These are phyloP conservation scores for Rauvolfia tetraphylla DNA, from an alignment of 257 asterid genomes.

Conservation along the genomic window DNA sequence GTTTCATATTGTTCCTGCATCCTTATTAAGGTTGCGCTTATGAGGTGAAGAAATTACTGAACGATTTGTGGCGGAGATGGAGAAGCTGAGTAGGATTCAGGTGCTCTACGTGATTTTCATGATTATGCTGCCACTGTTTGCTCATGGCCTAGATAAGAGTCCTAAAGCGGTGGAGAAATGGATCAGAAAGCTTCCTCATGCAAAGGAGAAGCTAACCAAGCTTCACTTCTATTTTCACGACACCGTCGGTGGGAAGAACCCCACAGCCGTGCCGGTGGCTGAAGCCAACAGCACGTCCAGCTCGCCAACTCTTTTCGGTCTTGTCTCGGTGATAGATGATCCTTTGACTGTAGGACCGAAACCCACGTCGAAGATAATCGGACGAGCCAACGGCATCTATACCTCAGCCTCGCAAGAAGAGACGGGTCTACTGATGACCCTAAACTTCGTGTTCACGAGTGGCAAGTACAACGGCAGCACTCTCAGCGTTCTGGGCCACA, in stretches of 20 bases:
- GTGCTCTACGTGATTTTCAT: background rate
- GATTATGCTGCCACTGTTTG: background rate
- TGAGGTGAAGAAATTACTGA: too few relatives aligned
- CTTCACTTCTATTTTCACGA: constrained; percentile 35
- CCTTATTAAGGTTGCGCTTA: too few relatives aligned
- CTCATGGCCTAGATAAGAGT: background rate
- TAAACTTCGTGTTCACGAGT: constrained; percentile 29
- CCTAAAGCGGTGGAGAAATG: constrained; percentile 10
- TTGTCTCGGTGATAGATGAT: constrained; percentile 48
- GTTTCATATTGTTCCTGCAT: too few relatives aligned
- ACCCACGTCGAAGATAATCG: constrained; percentile 27
- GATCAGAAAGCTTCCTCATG: constrained; percentile 27
- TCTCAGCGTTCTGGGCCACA: constrained; percentile 31
- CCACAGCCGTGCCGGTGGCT: constrained; percentile 46
- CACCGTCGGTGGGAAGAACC: constrained; percentile 42
- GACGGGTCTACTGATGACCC: constrained; percentile 18
- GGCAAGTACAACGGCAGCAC: constrained; percentile 40
- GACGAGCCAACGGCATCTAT: constrained; percentile 36
- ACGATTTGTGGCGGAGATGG: too few relatives aligned
- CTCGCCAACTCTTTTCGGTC: constrained; percentile 40
- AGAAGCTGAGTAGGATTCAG: background rate
- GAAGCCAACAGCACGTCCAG: constrained; percentile 27
- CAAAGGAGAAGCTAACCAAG: constrained; percentile 35
- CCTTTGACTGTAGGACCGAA: constrained; percentile 57
- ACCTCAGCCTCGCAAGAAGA: constrained; percentile 22